These are phyloP conservation scores for Fusarium gaditjirri DNA, from an alignment of 2,329 filamentous ascomycete genomes.

Conservation along the genomic window DNA sequence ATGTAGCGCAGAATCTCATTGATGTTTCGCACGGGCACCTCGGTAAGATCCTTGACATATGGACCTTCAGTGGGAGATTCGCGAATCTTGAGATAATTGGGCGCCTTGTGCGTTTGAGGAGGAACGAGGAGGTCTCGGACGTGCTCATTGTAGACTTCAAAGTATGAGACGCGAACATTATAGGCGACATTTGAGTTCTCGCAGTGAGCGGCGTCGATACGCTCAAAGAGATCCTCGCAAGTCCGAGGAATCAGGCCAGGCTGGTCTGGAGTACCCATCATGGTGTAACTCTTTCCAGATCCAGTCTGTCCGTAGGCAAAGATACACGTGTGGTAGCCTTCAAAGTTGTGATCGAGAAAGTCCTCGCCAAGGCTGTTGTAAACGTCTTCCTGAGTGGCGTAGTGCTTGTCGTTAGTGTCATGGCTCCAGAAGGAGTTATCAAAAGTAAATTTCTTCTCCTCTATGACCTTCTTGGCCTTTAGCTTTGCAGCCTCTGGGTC, in stretches of 20 bases:
- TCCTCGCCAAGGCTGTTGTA: conserved; percentile 96
- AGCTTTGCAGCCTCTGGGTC: conserved; percentile 64
- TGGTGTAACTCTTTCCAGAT: conserved; percentile 97
- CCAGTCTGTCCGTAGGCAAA: conserved; percentile 99
- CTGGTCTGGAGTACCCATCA: conserved; percentile 89
- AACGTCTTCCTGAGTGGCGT: conserved; percentile 91
- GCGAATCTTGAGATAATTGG: conserved; percentile 95
- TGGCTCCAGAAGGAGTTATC: conserved; percentile 99
- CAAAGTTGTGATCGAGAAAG: conserved; percentile 98
- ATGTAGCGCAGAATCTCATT: conserved; percentile 90
- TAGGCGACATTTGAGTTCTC: conserved; percentile 94
- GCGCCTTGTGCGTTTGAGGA: conserved; percentile 73
- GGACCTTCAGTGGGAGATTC: conserved; percentile 95
- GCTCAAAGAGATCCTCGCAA: conserved; percentile 94
- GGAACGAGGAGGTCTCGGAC: conserved; percentile 92
- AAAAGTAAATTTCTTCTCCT: conserved; percentile 94
- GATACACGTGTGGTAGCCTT: conserved; percentile 98
- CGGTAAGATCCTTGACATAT: conserved; percentile 95
- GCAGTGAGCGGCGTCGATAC: conserved; percentile 80
- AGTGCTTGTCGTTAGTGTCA: conserved; percentile 80
- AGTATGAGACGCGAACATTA: conserved; percentile 97
- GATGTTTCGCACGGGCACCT: conserved; percentile 89
- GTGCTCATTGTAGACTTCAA: conserved; percentile 99
- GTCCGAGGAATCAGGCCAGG: conserved; percentile 94
- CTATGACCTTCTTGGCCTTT: conserved; percentile 77